Evolutionary conservation across 306 rosid species (phyloP).

Genomic region (Prosopis cineraria): DNA sequence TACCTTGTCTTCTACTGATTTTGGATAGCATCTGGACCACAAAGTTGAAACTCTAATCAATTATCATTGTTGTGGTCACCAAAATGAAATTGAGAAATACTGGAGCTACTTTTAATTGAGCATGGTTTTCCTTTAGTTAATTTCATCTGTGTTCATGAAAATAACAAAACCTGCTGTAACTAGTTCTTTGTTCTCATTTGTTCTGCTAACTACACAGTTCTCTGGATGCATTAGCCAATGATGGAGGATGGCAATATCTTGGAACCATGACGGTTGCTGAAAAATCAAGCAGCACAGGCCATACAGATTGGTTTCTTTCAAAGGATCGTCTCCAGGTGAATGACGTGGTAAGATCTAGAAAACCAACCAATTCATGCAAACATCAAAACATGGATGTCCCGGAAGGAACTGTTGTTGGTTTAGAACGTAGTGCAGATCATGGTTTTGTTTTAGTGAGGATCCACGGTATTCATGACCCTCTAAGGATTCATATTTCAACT

Average conservation of each 20-base stretch:
- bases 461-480: slow-evolving; percentile 82
- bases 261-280: slow-evolving; percentile 49
- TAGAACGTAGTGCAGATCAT: slow-evolving; percentile 58
- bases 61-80: neutral
- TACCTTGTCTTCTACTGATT: neutral
- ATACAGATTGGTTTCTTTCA: slow-evolving; percentile 75
- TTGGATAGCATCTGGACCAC: slow-evolving; percentile 6
- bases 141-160: slow-evolving; percentile 23
- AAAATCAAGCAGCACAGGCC: slow-evolving; percentile 55
- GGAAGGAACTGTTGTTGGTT: slow-evolving; percentile 80
- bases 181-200: slow-evolving; percentile 22
- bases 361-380: slow-evolving; percentile 65
- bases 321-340: slow-evolving; percentile 87
- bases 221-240: slow-evolving; percentile 55
- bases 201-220: slow-evolving; percentile 53
- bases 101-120: slow-evolving; percentile 10
- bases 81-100: neutral
- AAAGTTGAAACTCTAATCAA: neutral
- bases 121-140: slow-evolving; percentile 8
- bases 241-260: slow-evolving; percentile 62
- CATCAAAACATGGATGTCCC: slow-evolving; percentile 76
- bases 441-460: slow-evolving; percentile 73
- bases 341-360: slow-evolving; percentile 84
- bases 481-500: slow-evolving; percentile 61
- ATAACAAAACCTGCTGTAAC: slow-evolving; percentile 2